These are phyloP conservation scores for Russula compacta DNA, from an alignment of 768 basidiomycete species.

Conservation along the genomic window DNA sequence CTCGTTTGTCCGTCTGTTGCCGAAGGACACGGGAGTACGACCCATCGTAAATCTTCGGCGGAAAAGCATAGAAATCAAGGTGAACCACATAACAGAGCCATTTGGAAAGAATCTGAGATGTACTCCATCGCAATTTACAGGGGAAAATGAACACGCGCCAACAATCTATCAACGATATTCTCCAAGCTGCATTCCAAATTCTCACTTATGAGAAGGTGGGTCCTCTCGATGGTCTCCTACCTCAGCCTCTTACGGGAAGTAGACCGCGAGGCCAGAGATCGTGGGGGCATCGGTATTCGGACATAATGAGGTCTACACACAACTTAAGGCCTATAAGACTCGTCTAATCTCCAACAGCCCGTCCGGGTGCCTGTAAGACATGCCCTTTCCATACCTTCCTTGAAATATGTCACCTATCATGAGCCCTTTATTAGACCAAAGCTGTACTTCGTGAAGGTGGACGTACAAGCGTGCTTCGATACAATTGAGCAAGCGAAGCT, in stretches of 20 bases:
- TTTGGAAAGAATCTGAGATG: slow-evolving; percentile 25
- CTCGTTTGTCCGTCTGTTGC: slow-evolving; percentile 80
- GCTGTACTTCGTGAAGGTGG: slow-evolving; percentile 93
- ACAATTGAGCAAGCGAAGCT: slow-evolving; percentile 87
- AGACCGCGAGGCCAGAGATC: slow-evolving; percentile 55
- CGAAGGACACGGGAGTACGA: slow-evolving; percentile 90
- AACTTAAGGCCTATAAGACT: slow-evolving; percentile 62
- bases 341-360: slow-evolving; percentile 32
- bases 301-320: slow-evolving; percentile 70
- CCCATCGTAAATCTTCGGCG: slow-evolving; percentile 87
- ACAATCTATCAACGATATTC: slow-evolving; percentile 79
- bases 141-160: slow-evolving; percentile 22
- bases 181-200: slow-evolving; percentile 79
- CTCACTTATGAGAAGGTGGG: slow-evolving; percentile 80
- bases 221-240: neutral
- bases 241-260: neutral
- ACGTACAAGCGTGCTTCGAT: slow-evolving; percentile 95
- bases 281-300: slow-evolving; percentile 81
- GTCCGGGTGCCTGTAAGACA: slow-evolving; percentile 44
- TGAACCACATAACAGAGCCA: slow-evolving; percentile 12
- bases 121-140: neutral
- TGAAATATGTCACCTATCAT: neutral
- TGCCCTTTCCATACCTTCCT: neutral
- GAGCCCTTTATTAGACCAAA: slow-evolving; percentile 49
- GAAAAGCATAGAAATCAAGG: slow-evolving; percentile 33